These are phyloP conservation scores for Saccharomycopsis crataegensis DNA, from an alignment of 1,139 yeast genomes.

Conservation along the genomic window DNA sequence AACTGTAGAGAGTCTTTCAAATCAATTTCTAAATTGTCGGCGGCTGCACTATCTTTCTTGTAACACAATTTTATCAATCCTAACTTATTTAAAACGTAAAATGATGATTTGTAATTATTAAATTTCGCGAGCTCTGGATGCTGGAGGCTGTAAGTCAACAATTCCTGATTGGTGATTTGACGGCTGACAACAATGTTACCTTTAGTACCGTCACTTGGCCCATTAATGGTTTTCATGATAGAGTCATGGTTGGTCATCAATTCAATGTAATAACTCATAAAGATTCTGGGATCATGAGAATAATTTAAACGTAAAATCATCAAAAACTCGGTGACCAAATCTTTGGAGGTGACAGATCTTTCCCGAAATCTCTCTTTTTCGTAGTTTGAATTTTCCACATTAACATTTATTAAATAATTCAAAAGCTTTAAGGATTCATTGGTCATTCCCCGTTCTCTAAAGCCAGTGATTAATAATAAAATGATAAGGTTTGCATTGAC, in stretches of 20 bases:
- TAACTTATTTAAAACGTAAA: slow-evolving; percentile 11
- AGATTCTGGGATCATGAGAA: slow-evolving; percentile 13
- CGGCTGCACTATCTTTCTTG: not conserved
- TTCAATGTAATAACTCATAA: slow-evolving; percentile 12
- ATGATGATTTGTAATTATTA: slow-evolving; percentile 8
- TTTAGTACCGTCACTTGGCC: no score
- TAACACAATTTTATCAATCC: slow-evolving; percentile 14
- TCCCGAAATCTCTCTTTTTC: slow-evolving; percentile 20
- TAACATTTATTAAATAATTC: slow-evolving; percentile 24
- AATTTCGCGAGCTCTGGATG: not conserved
- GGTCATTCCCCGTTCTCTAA: slow-evolving; percentile 11
- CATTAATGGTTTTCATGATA: not conserved
- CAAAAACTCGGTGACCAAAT: slow-evolving; percentile 14
- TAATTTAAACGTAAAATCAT: slow-evolving; percentile 6
- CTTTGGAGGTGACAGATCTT: slow-evolving; percentile 7
- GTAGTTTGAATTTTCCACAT: slow-evolving; percentile 26
- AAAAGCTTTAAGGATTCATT: slow-evolving; percentile 12
- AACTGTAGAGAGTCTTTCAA: slow-evolving; percentile 10
- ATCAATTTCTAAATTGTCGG: slow-evolving; percentile 1
- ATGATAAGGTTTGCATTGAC: slow-evolving; percentile 5
- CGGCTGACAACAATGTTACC: not conserved
- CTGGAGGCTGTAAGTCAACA: slow-evolving; percentile 1
- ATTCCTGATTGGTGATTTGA: not conserved
- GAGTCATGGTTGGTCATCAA: slow-evolving; percentile 6
- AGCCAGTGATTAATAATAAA: slow-evolving; percentile 5